phyloP scores from a whole-genome alignment of 2,329 filamentous ascomycete species.

The Cryphonectria carpinicola region DNA sequence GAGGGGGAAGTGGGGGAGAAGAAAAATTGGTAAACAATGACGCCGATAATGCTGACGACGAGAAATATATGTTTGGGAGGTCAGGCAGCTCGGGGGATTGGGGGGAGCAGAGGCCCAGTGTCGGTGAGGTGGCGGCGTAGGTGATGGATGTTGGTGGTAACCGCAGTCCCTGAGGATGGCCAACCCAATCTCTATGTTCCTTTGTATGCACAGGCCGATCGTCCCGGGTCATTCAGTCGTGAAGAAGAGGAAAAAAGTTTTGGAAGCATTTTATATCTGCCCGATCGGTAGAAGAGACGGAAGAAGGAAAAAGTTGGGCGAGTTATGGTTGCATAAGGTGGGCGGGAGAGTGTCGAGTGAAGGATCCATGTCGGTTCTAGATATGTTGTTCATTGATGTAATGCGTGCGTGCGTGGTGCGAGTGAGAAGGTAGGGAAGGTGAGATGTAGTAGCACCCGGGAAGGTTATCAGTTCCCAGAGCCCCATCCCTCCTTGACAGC shows the following conservation, averaged over 20 bases:
- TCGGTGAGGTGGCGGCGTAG: neutral
- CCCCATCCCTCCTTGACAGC: constrained; percentile 57
- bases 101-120: neutral
- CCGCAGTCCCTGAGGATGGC: neutral
- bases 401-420: neutral
- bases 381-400: neutral
- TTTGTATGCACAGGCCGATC: constrained; percentile 13
- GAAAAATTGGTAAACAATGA: constrained; percentile 10
- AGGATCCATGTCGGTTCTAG: neutral
- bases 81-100: neutral
- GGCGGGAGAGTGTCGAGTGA: neutral
- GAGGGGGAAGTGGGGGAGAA: neutral
- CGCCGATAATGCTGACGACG: constrained; percentile 19
- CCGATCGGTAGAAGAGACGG: neutral
- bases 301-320: neutral
- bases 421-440: neutral
- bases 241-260: neutral
- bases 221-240: constrained; percentile 15
- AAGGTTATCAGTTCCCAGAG: constrained; percentile 8
- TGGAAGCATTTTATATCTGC: neutral
- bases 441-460: neutral
- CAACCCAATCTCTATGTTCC: constrained; percentile 1
- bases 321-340: neutral
- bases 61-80: neutral
- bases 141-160: neutral